Conservation (phyloP, 305 asterid species). For the Solanum hybrid region DNA sequence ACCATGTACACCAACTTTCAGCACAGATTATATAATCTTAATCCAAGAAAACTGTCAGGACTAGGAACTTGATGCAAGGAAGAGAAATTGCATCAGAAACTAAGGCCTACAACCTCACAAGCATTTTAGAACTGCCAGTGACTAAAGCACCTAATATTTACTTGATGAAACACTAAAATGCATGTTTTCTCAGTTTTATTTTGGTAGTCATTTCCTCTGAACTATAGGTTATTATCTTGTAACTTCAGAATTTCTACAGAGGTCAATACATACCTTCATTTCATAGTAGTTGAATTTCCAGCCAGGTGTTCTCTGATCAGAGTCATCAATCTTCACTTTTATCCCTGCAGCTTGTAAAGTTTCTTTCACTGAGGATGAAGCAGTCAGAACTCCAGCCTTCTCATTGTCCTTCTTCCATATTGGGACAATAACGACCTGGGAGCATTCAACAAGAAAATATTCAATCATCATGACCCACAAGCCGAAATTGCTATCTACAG, state of each 20-base stretch:
- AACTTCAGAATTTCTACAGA: not conserved
- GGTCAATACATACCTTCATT: slow-evolving; percentile 63
- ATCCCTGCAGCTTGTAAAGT: slow-evolving; percentile 65
- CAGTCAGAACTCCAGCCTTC: slow-evolving; percentile 53
- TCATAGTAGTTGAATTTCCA: slow-evolving; percentile 98
- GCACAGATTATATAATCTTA: not conserved
- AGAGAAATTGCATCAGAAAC: not conserved
- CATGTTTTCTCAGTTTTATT: not conserved
- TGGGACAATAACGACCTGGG: slow-evolving; percentile 82
- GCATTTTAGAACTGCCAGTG: not conserved
- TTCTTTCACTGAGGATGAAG: slow-evolving; percentile 63
- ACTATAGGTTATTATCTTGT: not conserved
- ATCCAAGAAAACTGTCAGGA: not conserved
- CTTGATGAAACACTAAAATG: not conserved
- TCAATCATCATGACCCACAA: not conserved
- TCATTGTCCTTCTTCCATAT: slow-evolving; percentile 84
- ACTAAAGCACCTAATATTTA: not conserved
- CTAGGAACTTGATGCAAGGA: not conserved
- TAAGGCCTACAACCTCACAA: not conserved
- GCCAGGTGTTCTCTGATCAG: slow-evolving; percentile 98
- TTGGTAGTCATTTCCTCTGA: not conserved
- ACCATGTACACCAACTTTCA: not conserved
- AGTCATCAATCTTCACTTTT: slow-evolving; percentile 71
- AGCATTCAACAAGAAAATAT: slow-evolving; percentile 9
- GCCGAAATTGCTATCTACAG: not conserved